A percentile compares a stretch with the other conserved stretches of the same genome.
phyloP scores from a whole-genome alignment of 805 yeast genomes.

The Saturnispora serradocipensis region DNA sequence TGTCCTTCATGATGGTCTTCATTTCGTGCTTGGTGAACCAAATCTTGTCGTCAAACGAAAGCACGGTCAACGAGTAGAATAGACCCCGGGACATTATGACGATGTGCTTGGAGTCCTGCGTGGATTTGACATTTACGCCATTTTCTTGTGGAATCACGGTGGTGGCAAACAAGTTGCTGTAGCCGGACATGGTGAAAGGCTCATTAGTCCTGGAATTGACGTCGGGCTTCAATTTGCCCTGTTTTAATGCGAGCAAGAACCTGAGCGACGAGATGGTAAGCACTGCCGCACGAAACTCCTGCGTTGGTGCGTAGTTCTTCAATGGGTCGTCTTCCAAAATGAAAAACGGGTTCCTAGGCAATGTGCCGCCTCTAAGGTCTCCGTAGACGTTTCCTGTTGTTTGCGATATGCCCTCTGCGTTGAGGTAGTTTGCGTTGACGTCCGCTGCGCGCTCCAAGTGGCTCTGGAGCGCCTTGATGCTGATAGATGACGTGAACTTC shows the following conservation, averaged over 20 bases:
- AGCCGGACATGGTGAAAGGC: conserved; percentile 61
- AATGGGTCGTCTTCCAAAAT: conserved; percentile 69
- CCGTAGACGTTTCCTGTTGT: conserved; percentile 55
- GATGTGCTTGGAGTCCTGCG: conserved; percentile 38
- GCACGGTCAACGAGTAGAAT: conserved; percentile 40
- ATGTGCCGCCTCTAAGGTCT: conserved; percentile 52
- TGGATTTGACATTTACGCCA: conserved; percentile 32
- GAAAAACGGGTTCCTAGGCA: conserved; percentile 73
- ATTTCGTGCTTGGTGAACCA: conserved; percentile 49
- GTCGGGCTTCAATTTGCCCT: conserved; percentile 48
- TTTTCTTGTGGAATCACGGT: conserved; percentile 43
- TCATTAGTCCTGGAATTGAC: conserved; percentile 38
- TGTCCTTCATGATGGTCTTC: conserved; percentile 33
- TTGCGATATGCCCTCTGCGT: conserved; percentile 36
- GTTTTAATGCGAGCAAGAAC: conserved; percentile 51
- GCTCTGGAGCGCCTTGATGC: conserved; percentile 39
- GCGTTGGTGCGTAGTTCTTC: conserved; percentile 47
- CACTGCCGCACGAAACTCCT: conserved; percentile 59
- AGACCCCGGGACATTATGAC: conserved; percentile 41
- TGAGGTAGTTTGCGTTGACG: conserved; percentile 43
- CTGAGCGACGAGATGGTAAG: conserved; percentile 57
- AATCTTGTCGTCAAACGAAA: conserved; percentile 33
- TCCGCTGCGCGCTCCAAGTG: conserved; percentile 42
- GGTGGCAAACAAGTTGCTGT: conserved; percentile 58
- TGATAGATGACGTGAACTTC: conserved; percentile 35